Percentiles rank a stretch among this genome's conserved stretches.
Evolutionary conservation across 768 basidiomycete genomes (phyloP).

Genomic region (Cyathus striatus): DNA sequence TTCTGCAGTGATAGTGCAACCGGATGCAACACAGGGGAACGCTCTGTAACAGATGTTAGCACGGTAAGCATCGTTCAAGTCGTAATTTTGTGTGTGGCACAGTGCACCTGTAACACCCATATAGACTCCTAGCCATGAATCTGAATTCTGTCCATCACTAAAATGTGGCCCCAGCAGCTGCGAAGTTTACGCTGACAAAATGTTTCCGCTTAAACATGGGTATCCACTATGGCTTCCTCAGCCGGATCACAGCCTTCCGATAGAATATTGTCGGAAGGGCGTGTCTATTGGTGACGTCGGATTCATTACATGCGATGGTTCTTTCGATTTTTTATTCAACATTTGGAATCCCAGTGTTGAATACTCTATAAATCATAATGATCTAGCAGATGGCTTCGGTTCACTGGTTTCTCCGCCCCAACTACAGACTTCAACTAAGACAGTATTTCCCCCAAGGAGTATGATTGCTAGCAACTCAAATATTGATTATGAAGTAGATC

Average conservation of each 20-base stretch:
- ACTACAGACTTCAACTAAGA: not conserved
- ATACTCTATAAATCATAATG: constrained; percentile 7
- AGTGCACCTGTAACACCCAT: too few species aligned
- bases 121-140: too few species aligned
- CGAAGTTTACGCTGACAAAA: constrained; percentile 1
- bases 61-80: too few species aligned
- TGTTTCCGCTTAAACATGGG: constrained; percentile 1
- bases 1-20: too few species aligned
- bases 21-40: too few species aligned
- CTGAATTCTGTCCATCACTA: too few species aligned
- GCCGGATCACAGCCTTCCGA: not conserved
- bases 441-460: not conserved
- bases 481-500: not conserved
- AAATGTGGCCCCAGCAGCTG: too few species aligned
- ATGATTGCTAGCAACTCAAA: not conserved
- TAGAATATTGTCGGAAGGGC: constrained; percentile 2
- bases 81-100: too few species aligned
- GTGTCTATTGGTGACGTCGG: constrained; percentile 11
- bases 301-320: constrained; percentile 8
- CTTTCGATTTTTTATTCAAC: constrained; percentile 10
- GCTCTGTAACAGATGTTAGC: too few species aligned
- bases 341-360: constrained; percentile 6
- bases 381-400: not conserved
- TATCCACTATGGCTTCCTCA: constrained; percentile 6
- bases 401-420: not conserved